A percentile compares a stretch with the other conserved stretches of the same genome.
Conservation (phyloP, 1,284 basidiomycete genomes). For the Cryptococcus sp. region DNA sequence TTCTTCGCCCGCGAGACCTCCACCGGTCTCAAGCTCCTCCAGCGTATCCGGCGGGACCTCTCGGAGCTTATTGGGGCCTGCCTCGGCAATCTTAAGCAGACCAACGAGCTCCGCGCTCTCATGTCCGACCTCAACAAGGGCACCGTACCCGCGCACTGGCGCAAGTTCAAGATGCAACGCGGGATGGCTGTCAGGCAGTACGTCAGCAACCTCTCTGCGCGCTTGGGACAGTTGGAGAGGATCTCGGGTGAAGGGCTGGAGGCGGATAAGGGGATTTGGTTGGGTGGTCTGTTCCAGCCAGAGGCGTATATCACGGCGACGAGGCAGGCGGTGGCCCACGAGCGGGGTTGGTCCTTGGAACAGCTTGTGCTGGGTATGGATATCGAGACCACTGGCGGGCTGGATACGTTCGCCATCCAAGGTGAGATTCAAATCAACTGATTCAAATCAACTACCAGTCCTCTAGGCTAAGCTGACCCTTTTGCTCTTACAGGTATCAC, state of each 20-base stretch:
- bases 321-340: conserved; percentile 84
- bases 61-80: conserved; percentile 77
- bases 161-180: conserved; percentile 79
- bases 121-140: conserved; percentile 87
- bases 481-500: conserved; percentile 61
- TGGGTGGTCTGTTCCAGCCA: conserved; percentile 91
- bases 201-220: conserved; percentile 74
- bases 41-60: conserved; percentile 74
- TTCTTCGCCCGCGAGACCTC: conserved; percentile 84
- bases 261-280: conserved; percentile 60
- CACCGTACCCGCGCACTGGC: conserved; percentile 82
- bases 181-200: conserved; percentile 75
- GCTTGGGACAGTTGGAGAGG: conserved; percentile 73
- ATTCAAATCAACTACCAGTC: background rate
- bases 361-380: conserved; percentile 76
- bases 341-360: conserved; percentile 85
- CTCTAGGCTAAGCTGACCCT: background rate
- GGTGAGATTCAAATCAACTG: conserved; percentile 62
- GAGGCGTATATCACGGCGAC: conserved; percentile 93
- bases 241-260: conserved; percentile 55
- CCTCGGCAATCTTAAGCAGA: conserved; percentile 83
- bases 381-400: conserved; percentile 70
- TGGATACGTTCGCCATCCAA: conserved; percentile 74
- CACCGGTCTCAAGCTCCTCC: conserved; percentile 71
- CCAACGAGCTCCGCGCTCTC: conserved; percentile 82